A percentile compares a stretch with the other conserved stretches of the same genome.
These are phyloP conservation scores for Melaleuca quinquenervia DNA, from an alignment of 345 rosid species.

Conservation along the genomic window DNA sequence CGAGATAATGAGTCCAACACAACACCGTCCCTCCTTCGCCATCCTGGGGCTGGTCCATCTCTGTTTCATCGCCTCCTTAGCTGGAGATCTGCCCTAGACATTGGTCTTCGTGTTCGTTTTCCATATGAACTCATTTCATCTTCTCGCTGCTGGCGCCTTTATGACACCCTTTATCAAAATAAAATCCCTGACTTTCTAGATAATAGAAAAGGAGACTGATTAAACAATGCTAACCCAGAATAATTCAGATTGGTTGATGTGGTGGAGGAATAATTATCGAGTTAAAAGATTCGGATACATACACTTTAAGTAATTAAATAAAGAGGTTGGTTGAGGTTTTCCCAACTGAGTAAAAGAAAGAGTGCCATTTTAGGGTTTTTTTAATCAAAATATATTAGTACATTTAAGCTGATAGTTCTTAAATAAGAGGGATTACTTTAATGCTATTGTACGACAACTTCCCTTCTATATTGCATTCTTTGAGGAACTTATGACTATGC, in stretches of 20 bases:
- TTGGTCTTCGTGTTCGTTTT: not conserved
- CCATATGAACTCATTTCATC: not conserved
- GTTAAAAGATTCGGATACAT: not conserved
- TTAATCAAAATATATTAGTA: not conserved
- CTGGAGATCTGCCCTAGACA: not conserved
- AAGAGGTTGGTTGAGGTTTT: not conserved
- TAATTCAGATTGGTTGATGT: not conserved
- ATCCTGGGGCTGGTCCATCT: not conserved
- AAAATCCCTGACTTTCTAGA: not conserved
- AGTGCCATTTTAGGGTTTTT: not conserved
- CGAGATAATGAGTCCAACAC: not conserved
- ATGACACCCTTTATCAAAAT: not conserved
- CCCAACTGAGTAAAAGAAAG: not conserved
- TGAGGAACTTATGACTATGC: not conserved
- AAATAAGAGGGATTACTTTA: not conserved
- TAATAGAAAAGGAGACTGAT: not conserved
- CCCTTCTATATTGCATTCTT: not conserved
- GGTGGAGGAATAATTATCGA: not conserved
- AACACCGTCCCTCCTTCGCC: not conserved
- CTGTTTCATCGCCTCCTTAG: not conserved
- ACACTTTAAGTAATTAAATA: not conserved
- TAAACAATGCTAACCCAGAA: not conserved
- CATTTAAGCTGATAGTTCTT: no score
- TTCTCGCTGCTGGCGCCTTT: not conserved
- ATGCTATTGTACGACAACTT: not conserved